Evolutionary conservation across 176 grass and related monocot species (phyloP), one percentile per base, ranked within the genome.

Genomic region (Triticum urartu): DNA sequence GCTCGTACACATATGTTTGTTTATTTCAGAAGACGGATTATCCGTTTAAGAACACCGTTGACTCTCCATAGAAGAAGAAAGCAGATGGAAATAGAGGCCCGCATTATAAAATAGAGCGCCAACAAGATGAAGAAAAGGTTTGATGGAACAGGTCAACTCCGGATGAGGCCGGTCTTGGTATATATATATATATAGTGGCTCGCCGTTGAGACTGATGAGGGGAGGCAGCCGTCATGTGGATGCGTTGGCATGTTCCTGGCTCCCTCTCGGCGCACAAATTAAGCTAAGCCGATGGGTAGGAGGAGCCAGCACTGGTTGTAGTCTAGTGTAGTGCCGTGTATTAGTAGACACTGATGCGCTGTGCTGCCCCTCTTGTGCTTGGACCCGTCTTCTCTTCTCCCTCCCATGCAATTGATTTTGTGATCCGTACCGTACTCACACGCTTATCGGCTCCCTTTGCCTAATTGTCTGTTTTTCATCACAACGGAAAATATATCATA

Each of bases 111-210:
- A 10, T 13, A 25, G 52, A 20, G 52, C 0, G 5, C 1, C 52
- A 7, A 7, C 52, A 20, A 56, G 52, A 20, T 18, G 52, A 22
- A 74, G 3, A 65, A 10, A 11, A 45, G 61, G 56, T 5, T 42
- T 0, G 63, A 77, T 81, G 85, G 75, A 87, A 24, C 89, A 80
- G 59, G 89, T 87, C 85, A 91, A 75, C 85, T 75, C 89, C 75
- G 33, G 3, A 35, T 20, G 6, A 83, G 66, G 84, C 52, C 52
- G 52, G 52, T 79, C 73, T 56, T 72, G 66, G 40, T 34, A 82
- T 86, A 38, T 7, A 5, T n/a, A n/a, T n/a, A n/a, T 43, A 43
- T 38, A 38, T 38, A 38, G 36, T 38, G 7, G 36, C 1, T 38
- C 36, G 70, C 56, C 54, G 4, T 32, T 12, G 62, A 75, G 3